Evolutionary conservation across 106 monocot species (phyloP), one percentile per base, ranked within the genome.

Genomic region (Allium sativum): DNA sequence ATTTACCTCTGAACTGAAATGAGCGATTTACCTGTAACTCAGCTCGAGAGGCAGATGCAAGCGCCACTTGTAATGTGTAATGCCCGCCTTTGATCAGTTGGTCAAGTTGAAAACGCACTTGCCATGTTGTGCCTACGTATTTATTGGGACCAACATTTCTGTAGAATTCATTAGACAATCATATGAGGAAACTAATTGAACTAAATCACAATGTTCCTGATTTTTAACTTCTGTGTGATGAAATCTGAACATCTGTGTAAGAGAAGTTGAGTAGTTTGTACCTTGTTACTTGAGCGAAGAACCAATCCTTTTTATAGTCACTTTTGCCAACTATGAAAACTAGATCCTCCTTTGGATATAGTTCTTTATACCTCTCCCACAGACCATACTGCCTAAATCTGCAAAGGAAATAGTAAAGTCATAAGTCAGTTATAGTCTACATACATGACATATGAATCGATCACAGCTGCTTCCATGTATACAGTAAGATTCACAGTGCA

Each of bases 281-380:
- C 93, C 85, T 82, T 31, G 79, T 79, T 50, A 93, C 85, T 21
- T 93, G 93, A 1, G 93, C 93, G 59, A 76, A 89, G 74, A 93
- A 93, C 93, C 93, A 93, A 69, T 93, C 93, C 60, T 83, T 83
- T 40, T 8, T 78, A 43, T 80, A 79, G 59, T 93, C 80, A 58
- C 82, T 89, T 21, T 43, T 56, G 19, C 78, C 83, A 14, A 85
- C 20, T 0, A 40, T 80, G 47, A 82, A 93, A 16, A 85, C 66
- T 45, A 82, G 75, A 68, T 93, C 89, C 18, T 20, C 43, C 10
- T 80, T 58, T 0, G 89, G 85, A 74, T 93, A 93, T 18, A 89
- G 51, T 15, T 93, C 85, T 8, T 80, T 45, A 42, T 93, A 89
- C 62, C 85, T 85, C 19, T 85, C 82, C 89, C 93, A 93, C 54